These are phyloP conservation scores for Canna indica DNA, from an alignment of 176 grass and related monocot genomes.

Conservation along the genomic window DNA sequence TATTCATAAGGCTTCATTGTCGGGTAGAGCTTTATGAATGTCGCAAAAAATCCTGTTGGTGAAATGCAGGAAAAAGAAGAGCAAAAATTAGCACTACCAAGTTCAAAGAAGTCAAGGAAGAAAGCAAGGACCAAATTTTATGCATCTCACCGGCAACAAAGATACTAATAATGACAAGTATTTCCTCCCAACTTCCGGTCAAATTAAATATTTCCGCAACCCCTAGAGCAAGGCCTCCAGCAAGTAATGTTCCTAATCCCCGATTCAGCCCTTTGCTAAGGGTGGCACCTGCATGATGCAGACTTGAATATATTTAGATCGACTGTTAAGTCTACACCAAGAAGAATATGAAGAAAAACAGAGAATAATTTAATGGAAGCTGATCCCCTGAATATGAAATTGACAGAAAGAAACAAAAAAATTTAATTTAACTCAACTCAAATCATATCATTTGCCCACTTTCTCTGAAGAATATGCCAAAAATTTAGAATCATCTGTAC, in stretches of 20 bases:
- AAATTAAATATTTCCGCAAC: conserved; percentile 58
- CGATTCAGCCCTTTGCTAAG: conserved; percentile 93
- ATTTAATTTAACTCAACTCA: not conserved
- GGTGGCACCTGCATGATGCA: conserved; percentile 62
- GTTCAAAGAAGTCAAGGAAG: not conserved
- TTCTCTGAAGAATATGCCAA: not conserved
- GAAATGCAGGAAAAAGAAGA: conserved; percentile 8
- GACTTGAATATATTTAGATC: not conserved
- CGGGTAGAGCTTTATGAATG: conserved; percentile 65
- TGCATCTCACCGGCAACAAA: conserved; percentile 54
- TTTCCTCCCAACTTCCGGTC: conserved; percentile 51
- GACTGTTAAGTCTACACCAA: not conserved
- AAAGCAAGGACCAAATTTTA: not conserved
- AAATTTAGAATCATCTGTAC: not conserved
- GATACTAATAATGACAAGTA: conserved; percentile 55
- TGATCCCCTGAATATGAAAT: not conserved
- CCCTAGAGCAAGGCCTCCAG: conserved; percentile 77
- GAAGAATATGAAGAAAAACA: not conserved
- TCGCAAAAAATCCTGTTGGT: conserved; percentile 50
- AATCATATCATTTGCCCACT: not conserved
- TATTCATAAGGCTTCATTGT: conserved; percentile 90
- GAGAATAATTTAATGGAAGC: not conserved
- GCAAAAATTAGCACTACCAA: conserved; percentile 3
- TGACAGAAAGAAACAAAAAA: not conserved
- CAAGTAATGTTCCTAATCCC: conserved; percentile 59